These are phyloP conservation scores for Calonectria honghensis DNA, from an alignment of 2,329 filamentous ascomycete species.

Conservation along the genomic window DNA sequence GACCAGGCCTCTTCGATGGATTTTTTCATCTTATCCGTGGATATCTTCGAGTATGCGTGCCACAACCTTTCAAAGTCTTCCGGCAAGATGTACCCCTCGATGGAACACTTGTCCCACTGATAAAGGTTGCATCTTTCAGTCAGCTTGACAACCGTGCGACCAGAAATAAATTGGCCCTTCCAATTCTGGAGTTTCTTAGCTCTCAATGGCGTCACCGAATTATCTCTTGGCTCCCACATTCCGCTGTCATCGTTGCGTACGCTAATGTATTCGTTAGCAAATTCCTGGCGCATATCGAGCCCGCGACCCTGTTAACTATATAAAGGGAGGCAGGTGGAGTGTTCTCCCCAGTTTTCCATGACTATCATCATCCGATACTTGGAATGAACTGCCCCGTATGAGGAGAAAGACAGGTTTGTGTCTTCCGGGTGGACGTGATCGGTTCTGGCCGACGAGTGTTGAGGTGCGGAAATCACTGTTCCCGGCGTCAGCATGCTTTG, in stretches of 20 bases:
- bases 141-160: conserved; percentile 45
- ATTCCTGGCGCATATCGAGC: conserved; percentile 32
- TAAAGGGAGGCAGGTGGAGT: conserved; percentile 46
- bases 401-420: conserved; percentile 37
- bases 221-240: conserved; percentile 7
- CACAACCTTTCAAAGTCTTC: conserved; percentile 13
- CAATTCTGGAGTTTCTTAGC: conserved; percentile 37
- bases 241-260: conserved; percentile 42
- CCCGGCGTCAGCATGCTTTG: conserved; percentile 34
- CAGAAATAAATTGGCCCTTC: conserved; percentile 40
- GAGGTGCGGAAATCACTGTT: conserved; percentile 47
- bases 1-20: background rate
- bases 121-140: conserved; percentile 43
- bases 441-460: conserved; percentile 40
- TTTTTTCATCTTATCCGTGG: background rate
- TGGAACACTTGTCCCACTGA: conserved; percentile 41
- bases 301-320: conserved; percentile 48
- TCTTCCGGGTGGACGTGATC: conserved; percentile 29
- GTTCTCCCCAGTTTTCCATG: conserved; percentile 46
- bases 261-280: conserved; percentile 47
- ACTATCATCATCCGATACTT: conserved; percentile 53
- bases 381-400: conserved; percentile 46
- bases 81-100: conserved; percentile 40
- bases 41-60: background rate
- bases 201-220: conserved; percentile 13